Conservation (phyloP, 257 asterid species). For the Parsonsia alboflavescens region DNA sequence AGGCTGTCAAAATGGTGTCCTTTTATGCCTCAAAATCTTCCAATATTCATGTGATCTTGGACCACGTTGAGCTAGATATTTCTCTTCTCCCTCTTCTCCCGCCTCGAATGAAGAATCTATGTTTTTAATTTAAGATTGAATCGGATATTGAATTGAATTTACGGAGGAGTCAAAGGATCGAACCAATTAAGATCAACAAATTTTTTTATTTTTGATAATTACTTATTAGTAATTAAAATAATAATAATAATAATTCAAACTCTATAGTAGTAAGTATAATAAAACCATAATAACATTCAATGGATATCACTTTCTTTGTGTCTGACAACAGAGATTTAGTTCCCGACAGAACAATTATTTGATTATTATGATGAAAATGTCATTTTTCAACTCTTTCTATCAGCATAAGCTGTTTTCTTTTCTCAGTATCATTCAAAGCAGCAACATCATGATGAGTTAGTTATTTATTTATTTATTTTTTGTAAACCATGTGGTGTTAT, state of each 20-base stretch:
- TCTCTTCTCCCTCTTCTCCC: neutral
- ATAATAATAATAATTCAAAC: no score
- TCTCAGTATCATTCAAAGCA: neutral
- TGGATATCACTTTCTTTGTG: neutral
- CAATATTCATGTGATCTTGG: constrained; percentile 16
- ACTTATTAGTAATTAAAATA: no score
- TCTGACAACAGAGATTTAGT: neutral
- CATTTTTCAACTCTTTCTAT: neutral
- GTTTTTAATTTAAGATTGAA: neutral
- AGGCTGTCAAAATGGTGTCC: constrained; percentile 18
- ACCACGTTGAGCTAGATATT: constrained; percentile 14
- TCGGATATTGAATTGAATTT: no score
- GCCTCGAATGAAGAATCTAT: neutral
- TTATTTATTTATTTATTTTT: no score
- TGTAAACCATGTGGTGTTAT: no score
- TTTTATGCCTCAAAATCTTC: constrained; percentile 11
- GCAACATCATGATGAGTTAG: neutral
- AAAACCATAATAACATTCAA: no score
- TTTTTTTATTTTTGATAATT: no score
- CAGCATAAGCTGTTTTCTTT: neutral
- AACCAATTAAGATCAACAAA: no score
- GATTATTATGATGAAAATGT: neutral
- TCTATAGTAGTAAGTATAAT: no score
- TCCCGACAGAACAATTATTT: neutral
- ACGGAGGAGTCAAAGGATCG: no score